Base-by-base conservation (phyloP, 805 yeast species). In the Saturnispora hagleri region DNA sequence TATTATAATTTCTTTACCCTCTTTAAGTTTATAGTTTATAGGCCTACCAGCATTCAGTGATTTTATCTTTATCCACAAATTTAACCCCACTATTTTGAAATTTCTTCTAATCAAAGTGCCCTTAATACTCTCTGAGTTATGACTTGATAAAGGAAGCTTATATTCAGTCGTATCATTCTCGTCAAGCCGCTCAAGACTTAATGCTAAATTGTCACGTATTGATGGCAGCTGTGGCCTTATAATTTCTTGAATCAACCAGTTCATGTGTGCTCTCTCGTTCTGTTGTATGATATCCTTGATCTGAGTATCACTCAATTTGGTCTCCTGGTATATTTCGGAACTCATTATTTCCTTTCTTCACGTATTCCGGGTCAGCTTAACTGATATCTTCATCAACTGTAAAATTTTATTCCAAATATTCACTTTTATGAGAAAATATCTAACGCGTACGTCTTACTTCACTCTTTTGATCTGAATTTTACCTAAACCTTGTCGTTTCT, bases 71-170 rank as follows among this genome's bases (percentile, higher is more conserved):
- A 77, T 61, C 0, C 63, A 55, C 12, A 76, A 62, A 43, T 72
- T 73, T 54, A 83, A 62, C 31, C 76, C 76, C 1, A 75, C 69
- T 5, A 84, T 69, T 54, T 74, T 73, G 12, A 75, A 72, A 6
- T 83, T 82, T 50, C 72, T 74, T 48, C 90, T 64, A 0, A 79
- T 76, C 0, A 84, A 62, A 1, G 80, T 71, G 0, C 91, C 91
- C 54, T 82, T 81, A 15, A 83, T 64, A 3, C 72, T 66, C 52
- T 81, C 84, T 51, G 76, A 74, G 51, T 81, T 76, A 15, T 73
- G 68, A 0, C 81, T 72, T 0, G 81, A 70, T 6, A 84, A 65
- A 0, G 89, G 86, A 48, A 84, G 68, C 52, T 76, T 81, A 49
- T 80, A 73, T 13, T 74, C 66, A 10, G 68, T 67, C 10, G 67